phyloP scores from a whole-genome alignment of 2,329 filamentous ascomycete genomes.

The Aspergillus pseudoviridinutans region DNA sequence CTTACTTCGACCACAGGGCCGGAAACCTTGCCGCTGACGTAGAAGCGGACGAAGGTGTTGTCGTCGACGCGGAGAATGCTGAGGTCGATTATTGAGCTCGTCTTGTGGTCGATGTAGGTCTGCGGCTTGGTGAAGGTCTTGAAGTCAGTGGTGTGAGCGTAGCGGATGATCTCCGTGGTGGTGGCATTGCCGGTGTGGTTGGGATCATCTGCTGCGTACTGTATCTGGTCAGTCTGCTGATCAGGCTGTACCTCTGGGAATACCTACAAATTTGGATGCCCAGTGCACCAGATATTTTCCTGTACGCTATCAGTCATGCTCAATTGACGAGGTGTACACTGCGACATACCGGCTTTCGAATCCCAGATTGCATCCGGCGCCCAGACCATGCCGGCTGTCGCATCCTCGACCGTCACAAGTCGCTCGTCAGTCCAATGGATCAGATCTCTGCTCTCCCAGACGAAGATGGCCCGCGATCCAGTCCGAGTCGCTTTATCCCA shows the following conservation, averaged over 20 bases:
- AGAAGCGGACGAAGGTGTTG: conserved; percentile 10
- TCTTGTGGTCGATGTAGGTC: conserved; percentile 6
- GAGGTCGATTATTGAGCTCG: conserved; percentile 9
- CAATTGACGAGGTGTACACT: background rate
- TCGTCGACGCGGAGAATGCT: conserved; percentile 3
- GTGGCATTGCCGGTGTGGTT: conserved; percentile 6
- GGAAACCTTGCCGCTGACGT: conserved; percentile 3
- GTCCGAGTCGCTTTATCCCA: conserved; percentile 9
- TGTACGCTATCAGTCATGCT: background rate
- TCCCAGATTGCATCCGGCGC: conserved; percentile 16
- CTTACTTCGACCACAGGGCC: conserved; percentile 8
- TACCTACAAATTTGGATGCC: conserved; percentile 10
- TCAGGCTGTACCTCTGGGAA: too few relatives aligned
- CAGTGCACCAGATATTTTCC: conserved; percentile 14
- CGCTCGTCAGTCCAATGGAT: conserved; percentile 9
- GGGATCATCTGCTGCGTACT: conserved; percentile 9
- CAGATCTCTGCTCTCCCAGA: conserved; percentile 14
- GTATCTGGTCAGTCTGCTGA: background rate
- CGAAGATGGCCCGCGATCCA: conserved; percentile 10
- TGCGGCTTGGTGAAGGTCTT: conserved; percentile 9
- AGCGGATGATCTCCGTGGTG: conserved; percentile 7
- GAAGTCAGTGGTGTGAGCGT: conserved; percentile 13
- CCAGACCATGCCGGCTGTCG: conserved; percentile 13
- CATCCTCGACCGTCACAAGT: conserved; percentile 10
- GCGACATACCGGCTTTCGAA: conserved; percentile 2